Base-by-base conservation (phyloP, 352 stramenopile genomes). In the Aphanomyces cochlioides region DNA sequence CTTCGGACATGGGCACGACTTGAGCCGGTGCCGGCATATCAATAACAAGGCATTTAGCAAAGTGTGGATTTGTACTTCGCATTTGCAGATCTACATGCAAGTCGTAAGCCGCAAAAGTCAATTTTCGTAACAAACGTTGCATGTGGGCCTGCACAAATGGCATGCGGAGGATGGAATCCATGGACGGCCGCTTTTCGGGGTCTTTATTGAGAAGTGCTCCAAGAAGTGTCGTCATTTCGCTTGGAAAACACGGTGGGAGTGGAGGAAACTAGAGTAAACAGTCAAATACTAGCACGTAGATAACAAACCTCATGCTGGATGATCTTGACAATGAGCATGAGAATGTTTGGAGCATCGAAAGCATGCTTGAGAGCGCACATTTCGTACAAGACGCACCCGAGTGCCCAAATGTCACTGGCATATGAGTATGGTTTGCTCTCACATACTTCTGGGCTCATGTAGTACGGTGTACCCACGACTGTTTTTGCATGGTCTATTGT, bases 361-460 rank as follows among this genome's bases (percentile, higher is more conserved):
- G 89, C 88, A 56, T 93, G 88, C 56, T 85, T 81, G 15, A 97
- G 77, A 6, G 89, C 74, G 21, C 90, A 79, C 69, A 96, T 90
- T 74, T 98, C 90, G 73, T 96, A 98, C 28, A 98, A 56, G 5
- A 97, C 79, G 66, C 90, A 96, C 21, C 93, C 93, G 5, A 98
- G 80, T 15, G 89, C 94, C 92, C 93, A 98, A 21, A 98, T 81
- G 67, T 98, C 94, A 71, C 85, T 96, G 36, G 89, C 81, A 72
- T 94, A 94, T 54, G 90, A 93, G 79, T 98, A 98, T 7, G 90
- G 87, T 50, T 94, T 90, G 78, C 86, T 92, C 78, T 96, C 86
- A 71, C 90, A 98, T 47, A 98, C 89, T 74, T 98, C 93, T 7
- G 92, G 92, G 57, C 87, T 96, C 85, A 97, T 97, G 73, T 97